phyloP scores from a whole-genome alignment of 768 basidiomycete genomes.

The Phanerochaete carnosa region DNA sequence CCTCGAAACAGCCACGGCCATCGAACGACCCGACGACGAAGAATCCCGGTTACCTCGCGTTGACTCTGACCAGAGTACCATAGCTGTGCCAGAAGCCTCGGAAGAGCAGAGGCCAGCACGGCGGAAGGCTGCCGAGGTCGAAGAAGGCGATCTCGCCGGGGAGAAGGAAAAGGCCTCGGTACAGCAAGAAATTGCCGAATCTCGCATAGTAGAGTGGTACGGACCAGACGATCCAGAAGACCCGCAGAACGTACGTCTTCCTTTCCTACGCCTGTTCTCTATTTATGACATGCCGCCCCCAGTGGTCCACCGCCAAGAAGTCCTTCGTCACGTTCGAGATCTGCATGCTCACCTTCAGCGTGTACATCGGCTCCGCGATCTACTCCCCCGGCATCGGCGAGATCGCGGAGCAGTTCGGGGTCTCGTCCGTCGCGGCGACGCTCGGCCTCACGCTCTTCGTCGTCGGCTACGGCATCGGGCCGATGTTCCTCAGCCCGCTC shows the following conservation, averaged over 20 bases:
- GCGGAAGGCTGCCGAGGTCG: not conserved
- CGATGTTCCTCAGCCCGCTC: conserved; percentile 22
- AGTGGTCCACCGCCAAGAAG: conserved; percentile 30
- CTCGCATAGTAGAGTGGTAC: conserved; percentile 25
- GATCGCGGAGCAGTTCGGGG: conserved; percentile 25
- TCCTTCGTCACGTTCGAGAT: conserved; percentile 30
- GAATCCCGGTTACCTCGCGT: not conserved
- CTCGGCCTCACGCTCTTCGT: conserved; percentile 30
- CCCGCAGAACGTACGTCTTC: conserved; percentile 17
- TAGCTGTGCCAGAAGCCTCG: not conserved
- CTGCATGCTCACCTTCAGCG: conserved; percentile 30
- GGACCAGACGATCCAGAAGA: conserved; percentile 26
- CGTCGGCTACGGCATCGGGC: conserved; percentile 20
- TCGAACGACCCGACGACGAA: not conserved
- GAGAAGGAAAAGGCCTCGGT: not conserved
- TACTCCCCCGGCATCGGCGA: conserved; percentile 28
- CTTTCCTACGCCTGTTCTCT: not conserved
- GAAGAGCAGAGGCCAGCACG: not conserved
- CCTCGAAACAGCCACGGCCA: not conserved
- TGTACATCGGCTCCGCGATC: conserved; percentile 34
- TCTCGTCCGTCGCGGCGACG: conserved; percentile 27
- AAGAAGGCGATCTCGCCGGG: conserved; percentile 2
- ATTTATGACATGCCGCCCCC: not conserved
- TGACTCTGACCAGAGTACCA: not conserved
- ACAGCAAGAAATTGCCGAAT: not conserved